These are phyloP conservation scores for Phellopilus nigrolimitatus DNA, from an alignment of 1,284 basidiomycete genomes.

Conservation along the genomic window DNA sequence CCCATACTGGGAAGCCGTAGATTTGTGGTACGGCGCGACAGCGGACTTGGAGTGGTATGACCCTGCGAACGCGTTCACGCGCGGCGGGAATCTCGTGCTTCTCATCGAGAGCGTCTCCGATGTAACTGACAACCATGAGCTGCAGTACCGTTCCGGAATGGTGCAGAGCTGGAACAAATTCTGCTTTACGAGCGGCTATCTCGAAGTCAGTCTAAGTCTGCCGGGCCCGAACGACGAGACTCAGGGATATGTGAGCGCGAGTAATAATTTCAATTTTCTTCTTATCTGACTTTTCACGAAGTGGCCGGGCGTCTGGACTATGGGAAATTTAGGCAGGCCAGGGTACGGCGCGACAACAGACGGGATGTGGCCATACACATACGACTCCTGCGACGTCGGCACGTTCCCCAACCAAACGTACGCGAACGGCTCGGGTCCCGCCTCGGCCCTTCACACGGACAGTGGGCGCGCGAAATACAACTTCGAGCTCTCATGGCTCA, in stretches of 20 bases:
- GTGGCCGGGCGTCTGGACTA: constrained; percentile 80
- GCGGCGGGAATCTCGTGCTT: constrained; percentile 67
- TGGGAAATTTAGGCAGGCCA: constrained; percentile 89
- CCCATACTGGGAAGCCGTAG: constrained; percentile 69
- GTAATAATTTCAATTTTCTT: constrained; percentile 1
- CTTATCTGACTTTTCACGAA: constrained; percentile 27
- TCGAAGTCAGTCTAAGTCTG: constrained; percentile 46
- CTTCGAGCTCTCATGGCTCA: constrained; percentile 41
- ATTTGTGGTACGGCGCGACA: constrained; percentile 67
- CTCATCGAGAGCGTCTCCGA: constrained; percentile 52
- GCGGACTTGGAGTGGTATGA: constrained; percentile 76
- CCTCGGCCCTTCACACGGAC: constrained; percentile 39
- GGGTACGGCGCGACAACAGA: constrained; percentile 79
- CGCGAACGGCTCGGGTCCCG: constrained; percentile 40
- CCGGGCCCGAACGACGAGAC: constrained; percentile 35
- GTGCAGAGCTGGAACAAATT: constrained; percentile 81
- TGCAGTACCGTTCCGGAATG: constrained; percentile 68
- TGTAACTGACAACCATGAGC: constrained; percentile 44
- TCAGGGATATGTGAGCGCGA: constrained; percentile 32
- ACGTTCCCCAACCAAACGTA: constrained; percentile 77
- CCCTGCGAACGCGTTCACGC: constrained; percentile 69
- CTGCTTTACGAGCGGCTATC: constrained; percentile 76
- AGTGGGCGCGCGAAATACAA: constrained; percentile 38
- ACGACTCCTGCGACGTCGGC: constrained; percentile 79
- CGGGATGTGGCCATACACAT: constrained; percentile 74